Evolutionary conservation across 2,329 filamentous ascomycete genomes (phyloP), one percentile per base, ranked within the genome.

Genomic region (Aspergillus amoenus): DNA sequence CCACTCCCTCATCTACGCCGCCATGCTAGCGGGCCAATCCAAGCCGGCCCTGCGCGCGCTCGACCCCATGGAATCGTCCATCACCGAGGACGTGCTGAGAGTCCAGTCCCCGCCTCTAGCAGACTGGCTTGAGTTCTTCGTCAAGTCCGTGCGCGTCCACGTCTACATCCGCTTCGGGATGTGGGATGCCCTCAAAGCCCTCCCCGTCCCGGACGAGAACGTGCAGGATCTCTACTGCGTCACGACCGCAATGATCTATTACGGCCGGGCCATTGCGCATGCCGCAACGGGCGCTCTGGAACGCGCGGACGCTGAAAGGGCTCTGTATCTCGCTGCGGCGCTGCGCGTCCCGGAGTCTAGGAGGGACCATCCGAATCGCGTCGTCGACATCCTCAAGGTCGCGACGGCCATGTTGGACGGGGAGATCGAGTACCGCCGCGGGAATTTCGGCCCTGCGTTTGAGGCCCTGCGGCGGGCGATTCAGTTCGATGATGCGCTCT

Each of bases 1-100:
- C 65, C 89, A 93, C 67, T 91, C 90, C 61, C 81, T 84, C 2
- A 82, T 92, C 49, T 93, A 93, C 68, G 86, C 86, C 0, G 88
- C 89, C 56, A 90, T 93, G 88, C 88, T 93, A 62, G 83, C 88
- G 0, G 90, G 86, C 0, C 84, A 88, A 67, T 88, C 79, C 1
- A 70, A 75, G 18, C 76, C 86, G 8, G 87, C 88, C 0, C 70
- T 92, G 1, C 81, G 87, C 1, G 86, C 87, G 0, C 82, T 83
- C 0, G 63, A 68, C 0, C 75, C 78, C 44, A 80, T 92, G 49
- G 88, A 91, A 66, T 73, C 73, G 0, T 84, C 84, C 0, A 74
- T 92, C 4, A 82, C 88, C 0, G 84, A 88, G 0, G 27, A 30
- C 27, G 27, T 30, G 3, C 8, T 30, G 27, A 8, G 27, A 30